These are phyloP conservation scores for Wallacemonas rigidus DNA, from an alignment of 208 protist genomes.

Conservation along the genomic window DNA sequence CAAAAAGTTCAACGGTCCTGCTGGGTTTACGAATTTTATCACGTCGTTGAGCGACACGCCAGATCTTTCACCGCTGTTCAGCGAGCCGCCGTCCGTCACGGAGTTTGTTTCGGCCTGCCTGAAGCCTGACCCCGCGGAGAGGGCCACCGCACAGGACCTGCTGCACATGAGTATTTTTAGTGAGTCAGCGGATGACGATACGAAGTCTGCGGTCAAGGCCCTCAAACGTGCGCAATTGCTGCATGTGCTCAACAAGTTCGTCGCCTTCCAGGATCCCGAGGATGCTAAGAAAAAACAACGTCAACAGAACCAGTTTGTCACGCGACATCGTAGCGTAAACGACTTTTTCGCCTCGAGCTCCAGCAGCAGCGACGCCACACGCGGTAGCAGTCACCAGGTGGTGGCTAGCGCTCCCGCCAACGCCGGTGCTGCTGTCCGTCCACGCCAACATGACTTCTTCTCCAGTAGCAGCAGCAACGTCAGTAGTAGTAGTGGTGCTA, in stretches of 20 bases:
- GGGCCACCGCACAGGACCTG: constrained; percentile 72
- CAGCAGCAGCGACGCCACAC: constrained; percentile 18
- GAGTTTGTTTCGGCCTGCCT: constrained; percentile 88
- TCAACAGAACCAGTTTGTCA: constrained; percentile 15
- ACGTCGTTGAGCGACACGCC: constrained; percentile 82
- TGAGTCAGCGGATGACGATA: constrained; percentile 62
- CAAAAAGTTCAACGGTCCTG: constrained; percentile 61
- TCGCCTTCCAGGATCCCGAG: constrained; percentile 79
- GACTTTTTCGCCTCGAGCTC: constrained; percentile 26
- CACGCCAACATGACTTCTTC: constrained; percentile 23
- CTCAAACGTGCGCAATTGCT: constrained; percentile 81
- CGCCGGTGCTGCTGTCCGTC: no score
- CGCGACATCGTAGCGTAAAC: constrained; percentile 10
- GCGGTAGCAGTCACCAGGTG: not conserved
- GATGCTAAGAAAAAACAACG: constrained; percentile 21
- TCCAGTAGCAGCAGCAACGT: constrained; percentile 15
- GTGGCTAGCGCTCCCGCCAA: no score
- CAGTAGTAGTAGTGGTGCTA: not conserved
- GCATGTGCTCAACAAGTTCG: constrained; percentile 85
- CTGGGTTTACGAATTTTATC: constrained; percentile 77
- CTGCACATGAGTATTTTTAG: constrained; percentile 80
- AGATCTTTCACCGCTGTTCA: constrained; percentile 80
- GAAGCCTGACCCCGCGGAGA: constrained; percentile 66
- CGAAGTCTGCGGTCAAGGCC: constrained; percentile 71
- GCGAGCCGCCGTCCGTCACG: constrained; percentile 57